Conservation (phyloP, 2,329 filamentous ascomycete genomes). For the Cercospora sojina region DNA sequence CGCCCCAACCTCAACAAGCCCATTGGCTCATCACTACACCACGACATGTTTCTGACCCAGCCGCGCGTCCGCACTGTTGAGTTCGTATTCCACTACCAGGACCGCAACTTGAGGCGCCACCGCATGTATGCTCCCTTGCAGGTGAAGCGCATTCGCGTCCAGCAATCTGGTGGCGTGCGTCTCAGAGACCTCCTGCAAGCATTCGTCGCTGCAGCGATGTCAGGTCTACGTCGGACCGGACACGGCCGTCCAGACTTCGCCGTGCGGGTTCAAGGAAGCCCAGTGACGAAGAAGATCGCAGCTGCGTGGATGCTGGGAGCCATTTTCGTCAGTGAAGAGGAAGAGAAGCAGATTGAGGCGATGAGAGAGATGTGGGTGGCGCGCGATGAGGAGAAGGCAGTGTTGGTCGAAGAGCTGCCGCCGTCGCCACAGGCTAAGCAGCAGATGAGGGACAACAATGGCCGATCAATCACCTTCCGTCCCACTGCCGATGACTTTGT, state of each 20-base stretch:
- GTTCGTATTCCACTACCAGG: slow-evolving; percentile 9
- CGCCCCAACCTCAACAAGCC: slow-evolving; percentile 4
- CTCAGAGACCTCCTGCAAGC: slow-evolving; percentile 10
- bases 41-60: slow-evolving; percentile 19
- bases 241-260: background rate
- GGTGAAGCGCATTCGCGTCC: slow-evolving; percentile 4
- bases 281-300: background rate
- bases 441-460: background rate
- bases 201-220: background rate
- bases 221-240: background rate
- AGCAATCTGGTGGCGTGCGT: slow-evolving; percentile 1
- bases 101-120: background rate
- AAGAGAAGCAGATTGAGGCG: slow-evolving; percentile 6
- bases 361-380: background rate
- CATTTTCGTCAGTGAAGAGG: slow-evolving; percentile 18
- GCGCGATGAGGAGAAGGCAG: background rate
- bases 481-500: background rate
- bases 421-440: background rate
- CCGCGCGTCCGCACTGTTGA: slow-evolving; percentile 11
- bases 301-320: slow-evolving; percentile 21
- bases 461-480: background rate
- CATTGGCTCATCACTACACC: background rate
- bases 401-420: background rate
- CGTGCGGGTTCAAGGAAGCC: background rate
- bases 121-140: background rate